A percentile compares a stretch with the other conserved stretches of the same genome.
These are phyloP conservation scores for Cryphonectria nitschkei DNA, from an alignment of 2,329 filamentous ascomycete species.

Conservation along the genomic window DNA sequence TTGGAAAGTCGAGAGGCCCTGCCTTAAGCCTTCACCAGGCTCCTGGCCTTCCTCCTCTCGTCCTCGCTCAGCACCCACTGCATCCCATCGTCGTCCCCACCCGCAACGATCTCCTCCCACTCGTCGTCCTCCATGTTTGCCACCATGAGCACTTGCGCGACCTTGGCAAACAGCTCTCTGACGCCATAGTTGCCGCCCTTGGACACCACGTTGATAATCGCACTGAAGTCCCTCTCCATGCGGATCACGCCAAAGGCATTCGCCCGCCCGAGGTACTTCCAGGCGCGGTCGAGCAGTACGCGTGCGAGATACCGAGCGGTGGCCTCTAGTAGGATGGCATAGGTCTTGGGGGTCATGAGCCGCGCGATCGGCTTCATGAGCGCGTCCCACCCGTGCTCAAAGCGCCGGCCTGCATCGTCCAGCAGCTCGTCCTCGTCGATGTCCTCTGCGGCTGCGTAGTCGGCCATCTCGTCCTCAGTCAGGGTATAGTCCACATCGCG, in stretches of 20 bases:
- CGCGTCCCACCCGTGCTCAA: conserved; percentile 83
- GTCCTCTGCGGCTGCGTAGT: conserved; percentile 57
- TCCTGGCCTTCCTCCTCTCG: conserved; percentile 73
- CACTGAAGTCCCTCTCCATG: conserved; percentile 82
- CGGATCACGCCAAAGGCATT: conserved; percentile 82
- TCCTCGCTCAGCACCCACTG: conserved; percentile 73
- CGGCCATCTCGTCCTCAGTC: conserved; percentile 62
- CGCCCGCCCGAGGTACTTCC: conserved; percentile 76
- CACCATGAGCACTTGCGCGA: conserved; percentile 80
- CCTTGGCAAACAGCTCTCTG: conserved; percentile 75
- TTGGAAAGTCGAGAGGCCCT: background rate
- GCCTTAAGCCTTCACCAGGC: conserved; percentile 56
- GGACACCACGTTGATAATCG: conserved; percentile 70
- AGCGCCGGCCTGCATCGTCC: conserved; percentile 77
- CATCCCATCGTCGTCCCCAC: conserved; percentile 65
- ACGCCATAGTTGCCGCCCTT: conserved; percentile 77
- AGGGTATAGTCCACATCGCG: conserved; percentile 86
- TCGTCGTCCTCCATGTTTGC: conserved; percentile 96
- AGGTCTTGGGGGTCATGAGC: conserved; percentile 78
- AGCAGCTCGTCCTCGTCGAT: conserved; percentile 56
- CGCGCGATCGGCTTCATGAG: conserved; percentile 84
- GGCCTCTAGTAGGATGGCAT: conserved; percentile 72
- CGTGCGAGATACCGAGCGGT: conserved; percentile 76
- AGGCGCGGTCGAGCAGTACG: conserved; percentile 85
- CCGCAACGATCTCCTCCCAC: conserved; percentile 74